Base-by-base conservation (phyloP, 345 rosid genomes). In the Syzygium oleosum region DNA sequence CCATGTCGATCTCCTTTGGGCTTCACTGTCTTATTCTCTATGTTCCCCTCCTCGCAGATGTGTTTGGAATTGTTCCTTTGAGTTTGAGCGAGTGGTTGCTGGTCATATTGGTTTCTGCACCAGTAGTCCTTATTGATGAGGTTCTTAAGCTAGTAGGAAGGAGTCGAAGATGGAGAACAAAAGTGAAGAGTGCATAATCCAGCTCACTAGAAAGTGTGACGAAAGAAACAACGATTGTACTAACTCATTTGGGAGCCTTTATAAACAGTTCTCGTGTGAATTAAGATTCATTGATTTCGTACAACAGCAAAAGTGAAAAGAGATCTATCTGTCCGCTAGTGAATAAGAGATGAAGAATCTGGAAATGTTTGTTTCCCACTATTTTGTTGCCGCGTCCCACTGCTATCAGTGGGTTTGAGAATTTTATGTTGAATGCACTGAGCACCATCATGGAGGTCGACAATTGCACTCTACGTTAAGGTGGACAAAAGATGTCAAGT, bases 1-100 rank as follows among this genome's bases (percentile, higher is more conserved):
- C 99, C 38, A 95, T 96, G 99, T 89, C 94, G 6, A 87, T 96
- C 91, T 97, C 99, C 34, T 92, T 97, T 19, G 96, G 94, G 68
- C 96, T 97, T 52, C 99, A 97, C 80, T 94, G 95, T 86, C 91
- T 95, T 65, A 94, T 97, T 56, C 99, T 97, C 85, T 97, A 96
- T 34, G 94, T 95, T 86, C 99, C 99, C 23, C 91, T 97, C 92
- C 90, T 97, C 22, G 96, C 98, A 7, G 86, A 95, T 38, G 91
- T 95, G 86, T 97, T 97, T 86, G 96, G 96, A 34, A 93, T 94
- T 55, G 96, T 95, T 84, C 99, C 99, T 25, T 91, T 95, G 93
- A 95, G 91, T 85, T 65, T 92, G 89, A 94, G 90, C 22, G 99
- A 97, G 88, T 95, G 99, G 99, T 31, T 91, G 89, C 89, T 95